Evolutionary conservation across 2,329 filamentous ascomycete species (phyloP), one percentile per base, ranked within the genome.

Genomic region (Esteya vermicola): DNA sequence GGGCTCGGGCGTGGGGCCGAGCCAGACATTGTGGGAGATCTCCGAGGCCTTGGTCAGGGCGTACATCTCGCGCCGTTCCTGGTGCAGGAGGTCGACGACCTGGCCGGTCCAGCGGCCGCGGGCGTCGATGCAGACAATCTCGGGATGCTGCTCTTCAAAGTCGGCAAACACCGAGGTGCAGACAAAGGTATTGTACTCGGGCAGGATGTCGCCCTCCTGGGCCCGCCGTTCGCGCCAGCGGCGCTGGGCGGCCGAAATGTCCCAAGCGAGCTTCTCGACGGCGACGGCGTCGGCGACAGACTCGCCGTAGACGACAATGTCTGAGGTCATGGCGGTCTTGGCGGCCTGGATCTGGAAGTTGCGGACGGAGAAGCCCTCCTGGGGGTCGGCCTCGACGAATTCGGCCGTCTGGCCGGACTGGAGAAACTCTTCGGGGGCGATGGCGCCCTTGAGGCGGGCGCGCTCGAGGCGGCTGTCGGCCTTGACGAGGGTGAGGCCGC

Each of bases 271-370:
- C 42, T 78, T 77, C 39, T 72, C 68, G 34, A 73, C 70, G 21
- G 71, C 60, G 2, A 67, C 68, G 28, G 66, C 61, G 47, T 85
- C 73, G 40, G 12, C 28, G 14, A 8, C 13, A 16, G 10, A 13
- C 26, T 89, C 81, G 12, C 85, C 85, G 54, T 98, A 98, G 1
- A 98, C 74, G 31, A 98, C 72, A 47, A 98, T 85, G 56, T 98
- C 91, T 1, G 88, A 95, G 9, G 91, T 73, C 48, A 82, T 75
- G 40, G 88, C 88, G 48, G 84, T 65, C 57, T 98, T 98, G 43
- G 82, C 82, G 0, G 84, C 73, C 58, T 98, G 91, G 30, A 96
- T 96, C 51, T 96, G 89, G 54, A 98, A 98, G 57, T 96, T 96
- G 34, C 91, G 77, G 33, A 96, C 88, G 5, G 85, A 94, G 55